Conservation (phyloP, 106 monocot species). For the Cymbidium sinense region DNA sequence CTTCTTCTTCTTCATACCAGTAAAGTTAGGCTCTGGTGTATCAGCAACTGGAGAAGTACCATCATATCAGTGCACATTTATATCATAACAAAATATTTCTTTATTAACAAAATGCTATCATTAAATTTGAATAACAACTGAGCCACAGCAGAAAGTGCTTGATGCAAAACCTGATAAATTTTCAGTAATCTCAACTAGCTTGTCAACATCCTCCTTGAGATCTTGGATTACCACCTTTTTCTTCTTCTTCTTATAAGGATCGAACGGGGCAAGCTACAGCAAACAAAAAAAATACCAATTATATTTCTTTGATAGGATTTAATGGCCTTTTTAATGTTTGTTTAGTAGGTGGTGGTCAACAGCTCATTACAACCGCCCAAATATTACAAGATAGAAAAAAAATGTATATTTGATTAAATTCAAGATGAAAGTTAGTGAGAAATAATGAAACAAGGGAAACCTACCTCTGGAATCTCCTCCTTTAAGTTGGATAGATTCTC, state of each 20-base stretch:
- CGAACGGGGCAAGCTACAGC: conserved; percentile 48
- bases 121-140: not conserved
- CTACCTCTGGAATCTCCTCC: conserved; percentile 27
- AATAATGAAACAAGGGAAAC: no score
- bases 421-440: no score
- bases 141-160: no score
- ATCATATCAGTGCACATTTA: not conserved
- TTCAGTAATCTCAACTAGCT: conserved; percentile 36
- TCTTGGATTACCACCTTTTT: conserved; percentile 51
- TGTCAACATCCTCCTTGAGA: conserved; percentile 26
- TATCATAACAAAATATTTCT: not conserved
- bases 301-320: not conserved
- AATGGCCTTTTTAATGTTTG: no score
- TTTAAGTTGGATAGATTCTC: conserved; percentile 5
- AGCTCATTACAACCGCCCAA: not conserved
- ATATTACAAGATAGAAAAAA: not conserved
- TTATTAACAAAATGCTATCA: not conserved
- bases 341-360: not conserved
- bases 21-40: conserved; percentile 49
- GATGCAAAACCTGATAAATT: conserved; percentile 26
- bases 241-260: conserved; percentile 67
- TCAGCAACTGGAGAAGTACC: conserved; percentile 38
- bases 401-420: not conserved
- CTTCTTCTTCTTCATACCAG: conserved; percentile 91
- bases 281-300: not conserved